Conservation (phyloP, 345 rosid species). For the Rhizophora apiculata region DNA sequence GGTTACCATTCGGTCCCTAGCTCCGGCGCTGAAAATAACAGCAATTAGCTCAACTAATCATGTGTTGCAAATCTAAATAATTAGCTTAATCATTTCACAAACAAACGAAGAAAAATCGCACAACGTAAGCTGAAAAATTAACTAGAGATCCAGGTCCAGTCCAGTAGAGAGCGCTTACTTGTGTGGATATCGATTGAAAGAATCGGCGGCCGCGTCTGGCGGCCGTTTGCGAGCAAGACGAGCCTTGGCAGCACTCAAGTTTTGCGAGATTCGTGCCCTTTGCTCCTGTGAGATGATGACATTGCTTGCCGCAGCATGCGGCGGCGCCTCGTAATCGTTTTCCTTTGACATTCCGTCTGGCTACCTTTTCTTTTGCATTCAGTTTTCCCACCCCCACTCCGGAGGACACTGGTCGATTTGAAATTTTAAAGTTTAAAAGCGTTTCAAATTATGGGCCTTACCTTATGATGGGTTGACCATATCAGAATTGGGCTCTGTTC, state of each 20-base stretch:
- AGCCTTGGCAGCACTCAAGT: constrained; percentile 63
- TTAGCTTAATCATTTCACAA: too few relatives aligned
- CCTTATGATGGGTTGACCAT: background rate
- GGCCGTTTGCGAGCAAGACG: constrained; percentile 63
- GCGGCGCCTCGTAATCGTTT: background rate
- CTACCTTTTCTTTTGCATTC: background rate
- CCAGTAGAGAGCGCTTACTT: constrained; percentile 25
- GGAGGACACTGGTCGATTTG: background rate
- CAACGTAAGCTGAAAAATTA: too few relatives aligned
- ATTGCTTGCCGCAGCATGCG: constrained; percentile 6
- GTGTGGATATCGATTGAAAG: constrained; percentile 20
- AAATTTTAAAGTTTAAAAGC: background rate
- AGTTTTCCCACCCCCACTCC: background rate
- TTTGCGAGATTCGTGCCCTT: constrained; percentile 51
- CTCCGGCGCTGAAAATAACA: constrained; percentile 22
- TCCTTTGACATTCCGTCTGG: constrained; percentile 14
- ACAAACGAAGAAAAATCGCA: too few relatives aligned
- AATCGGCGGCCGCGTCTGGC: constrained; percentile 19
- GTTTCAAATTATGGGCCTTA: background rate
- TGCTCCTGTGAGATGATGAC: constrained; percentile 25
- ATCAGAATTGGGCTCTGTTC: too few relatives aligned
- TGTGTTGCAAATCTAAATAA: background rate
- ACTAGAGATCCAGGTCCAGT: too few relatives aligned
- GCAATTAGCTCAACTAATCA: background rate
- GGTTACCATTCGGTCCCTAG: constrained; percentile 23